Conservation (phyloP, 176 grass and related monocot species). For the Oryza nivara region DNA sequence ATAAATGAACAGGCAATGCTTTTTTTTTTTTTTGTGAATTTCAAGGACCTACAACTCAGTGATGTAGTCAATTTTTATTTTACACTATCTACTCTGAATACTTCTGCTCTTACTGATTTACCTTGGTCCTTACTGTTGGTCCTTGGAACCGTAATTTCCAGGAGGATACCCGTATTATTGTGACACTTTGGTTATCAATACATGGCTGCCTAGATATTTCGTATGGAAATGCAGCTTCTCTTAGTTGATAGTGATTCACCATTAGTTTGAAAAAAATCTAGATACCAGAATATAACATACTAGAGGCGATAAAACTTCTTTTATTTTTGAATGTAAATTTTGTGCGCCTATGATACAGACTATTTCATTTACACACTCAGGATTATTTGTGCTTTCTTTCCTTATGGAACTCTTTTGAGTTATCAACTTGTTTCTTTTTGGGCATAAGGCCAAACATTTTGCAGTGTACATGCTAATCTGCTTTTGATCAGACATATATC, state of each 20-base stretch:
- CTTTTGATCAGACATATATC: conserved; percentile 10
- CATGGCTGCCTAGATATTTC: not conserved
- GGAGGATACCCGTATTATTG: not conserved
- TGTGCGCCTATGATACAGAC: conserved; percentile 14
- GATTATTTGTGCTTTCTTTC: not conserved
- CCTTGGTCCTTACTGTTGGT: not conserved
- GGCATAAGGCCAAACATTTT: not conserved
- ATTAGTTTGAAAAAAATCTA: not conserved
- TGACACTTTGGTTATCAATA: conserved; percentile 11
- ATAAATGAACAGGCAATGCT: not conserved
- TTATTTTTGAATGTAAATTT: not conserved
- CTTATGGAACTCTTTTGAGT: not conserved
- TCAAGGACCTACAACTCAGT: not conserved
- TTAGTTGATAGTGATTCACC: not conserved
- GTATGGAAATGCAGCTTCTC: not conserved
- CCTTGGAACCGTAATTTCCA: not conserved
- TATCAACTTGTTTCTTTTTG: not conserved
- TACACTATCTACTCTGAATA: not conserved
- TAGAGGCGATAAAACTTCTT: not conserved
- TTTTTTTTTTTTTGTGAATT: not conserved
- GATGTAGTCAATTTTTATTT: not conserved
- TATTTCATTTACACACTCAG: not conserved
- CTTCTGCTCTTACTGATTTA: not conserved
- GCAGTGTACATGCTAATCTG: not conserved
- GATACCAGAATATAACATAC: not conserved